These are phyloP conservation scores for Chamaenerion angustifolium DNA, from an alignment of 345 rosid species.

Conservation along the genomic window DNA sequence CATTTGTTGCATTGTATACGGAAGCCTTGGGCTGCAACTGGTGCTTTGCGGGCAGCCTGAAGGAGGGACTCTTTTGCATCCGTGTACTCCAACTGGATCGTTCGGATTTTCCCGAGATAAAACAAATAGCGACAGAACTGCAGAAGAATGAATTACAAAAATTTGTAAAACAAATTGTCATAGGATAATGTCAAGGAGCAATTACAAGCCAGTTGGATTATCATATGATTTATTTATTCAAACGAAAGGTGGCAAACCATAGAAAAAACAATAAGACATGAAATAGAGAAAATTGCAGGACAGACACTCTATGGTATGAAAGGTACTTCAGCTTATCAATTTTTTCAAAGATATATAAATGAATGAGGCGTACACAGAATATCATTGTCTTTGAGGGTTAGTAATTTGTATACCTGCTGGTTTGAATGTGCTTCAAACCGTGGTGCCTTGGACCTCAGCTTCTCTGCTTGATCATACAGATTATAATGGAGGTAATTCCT, in stretches of 20 bases:
- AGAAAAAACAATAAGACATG: neutral
- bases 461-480: slow-evolving; percentile 83
- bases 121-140: slow-evolving; percentile 87
- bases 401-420: slow-evolving; percentile 45
- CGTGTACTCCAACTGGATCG: slow-evolving; percentile 78
- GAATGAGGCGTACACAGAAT: no score
- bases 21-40: slow-evolving; percentile 61
- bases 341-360: no score
- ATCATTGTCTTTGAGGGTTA: no score
- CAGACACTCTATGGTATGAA: no score
- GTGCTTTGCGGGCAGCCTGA: slow-evolving; percentile 87
- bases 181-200: no score
- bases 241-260: neutral
- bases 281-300: neutral
- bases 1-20: slow-evolving; percentile 74
- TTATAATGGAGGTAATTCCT: slow-evolving; percentile 78
- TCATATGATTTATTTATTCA: neutral
- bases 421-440: slow-evolving; percentile 88
- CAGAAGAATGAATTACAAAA: slow-evolving; percentile 7
- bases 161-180: no score
- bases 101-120: slow-evolving; percentile 72
- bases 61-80: slow-evolving; percentile 87
- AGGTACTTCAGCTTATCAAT: no score
- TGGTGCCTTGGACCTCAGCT: slow-evolving; percentile 78
- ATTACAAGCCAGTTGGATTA: neutral